Base-by-base conservation (phyloP, 345 rosid species). In the Hypericum androsaemum region DNA sequence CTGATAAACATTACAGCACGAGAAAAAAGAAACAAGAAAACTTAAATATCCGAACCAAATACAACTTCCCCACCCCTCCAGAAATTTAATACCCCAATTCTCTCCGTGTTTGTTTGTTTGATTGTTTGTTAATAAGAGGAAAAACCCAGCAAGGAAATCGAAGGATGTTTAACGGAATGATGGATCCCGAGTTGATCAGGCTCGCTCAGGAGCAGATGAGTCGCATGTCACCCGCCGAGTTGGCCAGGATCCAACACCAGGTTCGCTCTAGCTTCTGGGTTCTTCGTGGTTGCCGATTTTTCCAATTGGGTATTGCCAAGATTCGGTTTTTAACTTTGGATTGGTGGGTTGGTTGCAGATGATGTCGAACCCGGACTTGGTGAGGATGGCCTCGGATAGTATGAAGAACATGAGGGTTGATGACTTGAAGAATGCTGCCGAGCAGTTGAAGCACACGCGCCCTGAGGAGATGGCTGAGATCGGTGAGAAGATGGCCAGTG, bases 161-260 rank as follows among this genome's bases (percentile, higher is more conserved):
- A 13, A 59, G 48, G 17, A 46, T 46, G 49, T 46, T 84, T 59
- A 71, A 78, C 78, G 90, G 94, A 49, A 69, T 73, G 85, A 85
- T 94, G 94, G 97, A 94, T 86, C 97, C 99, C 37, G 97, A 86
- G 58, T 56, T 94, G 80, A 71, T 88, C 38, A 79, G 70, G 37
- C 63, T 88, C 16, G 97, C 95, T 50, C 97, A 94, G 71, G 99
- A 94, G 44, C 99, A 94, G 77, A 80, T 94, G 80, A 83, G 87
- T 60, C 95, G 95, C 57, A 85, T 92, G 95, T 74, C 97, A 0
- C 85, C 98, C 5, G 85, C 69, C 60, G 97, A 92, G 48, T 60
- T 85, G 16, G 80, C 97, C 40, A 58, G 16, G 53, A 62, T 68
- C 54, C 64, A 68, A 17, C 67, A 68, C 16, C 64, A 62, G 73